Evolutionary conservation across 148 eudicot species (phyloP).

Genomic region (Dysphania ambrosioides): DNA sequence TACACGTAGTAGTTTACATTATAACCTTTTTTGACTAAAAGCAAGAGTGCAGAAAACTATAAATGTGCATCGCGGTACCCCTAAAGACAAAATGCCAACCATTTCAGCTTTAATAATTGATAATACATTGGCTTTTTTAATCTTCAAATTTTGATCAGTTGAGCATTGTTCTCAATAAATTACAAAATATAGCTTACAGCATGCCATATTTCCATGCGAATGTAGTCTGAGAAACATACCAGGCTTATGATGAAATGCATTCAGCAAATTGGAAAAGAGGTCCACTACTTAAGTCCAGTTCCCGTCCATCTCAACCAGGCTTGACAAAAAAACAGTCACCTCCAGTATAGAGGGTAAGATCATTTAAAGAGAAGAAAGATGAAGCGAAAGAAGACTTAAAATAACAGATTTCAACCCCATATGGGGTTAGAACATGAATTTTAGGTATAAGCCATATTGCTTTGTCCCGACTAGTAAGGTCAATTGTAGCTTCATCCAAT

Average conservation of each 20-base stretch:
- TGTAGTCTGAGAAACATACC: conserved; percentile 13
- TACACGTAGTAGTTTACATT: no score
- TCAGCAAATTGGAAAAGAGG: background rate
- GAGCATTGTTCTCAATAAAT: background rate
- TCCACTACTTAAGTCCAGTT: background rate
- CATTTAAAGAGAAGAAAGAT: background rate
- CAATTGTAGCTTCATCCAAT: background rate
- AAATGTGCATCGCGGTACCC: no score
- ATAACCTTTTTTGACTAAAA: no score
- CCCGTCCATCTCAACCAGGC: background rate
- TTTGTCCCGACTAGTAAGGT: background rate
- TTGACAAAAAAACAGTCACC: background rate
- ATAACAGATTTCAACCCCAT: background rate
- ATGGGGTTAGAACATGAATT: background rate
- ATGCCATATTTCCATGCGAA: background rate
- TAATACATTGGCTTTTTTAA: no score
- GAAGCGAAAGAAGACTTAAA: background rate
- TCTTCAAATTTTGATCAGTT: background rate
- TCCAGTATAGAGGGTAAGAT: background rate
- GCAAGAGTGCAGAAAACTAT: no score
- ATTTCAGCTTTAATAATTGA: no score
- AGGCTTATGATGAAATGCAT: background rate
- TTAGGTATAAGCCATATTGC: background rate
- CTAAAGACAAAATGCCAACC: no score
- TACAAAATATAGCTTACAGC: background rate